These are phyloP conservation scores for Lecanicillium sp. DNA, from an alignment of 2,329 filamentous ascomycete genomes.

Conservation along the genomic window DNA sequence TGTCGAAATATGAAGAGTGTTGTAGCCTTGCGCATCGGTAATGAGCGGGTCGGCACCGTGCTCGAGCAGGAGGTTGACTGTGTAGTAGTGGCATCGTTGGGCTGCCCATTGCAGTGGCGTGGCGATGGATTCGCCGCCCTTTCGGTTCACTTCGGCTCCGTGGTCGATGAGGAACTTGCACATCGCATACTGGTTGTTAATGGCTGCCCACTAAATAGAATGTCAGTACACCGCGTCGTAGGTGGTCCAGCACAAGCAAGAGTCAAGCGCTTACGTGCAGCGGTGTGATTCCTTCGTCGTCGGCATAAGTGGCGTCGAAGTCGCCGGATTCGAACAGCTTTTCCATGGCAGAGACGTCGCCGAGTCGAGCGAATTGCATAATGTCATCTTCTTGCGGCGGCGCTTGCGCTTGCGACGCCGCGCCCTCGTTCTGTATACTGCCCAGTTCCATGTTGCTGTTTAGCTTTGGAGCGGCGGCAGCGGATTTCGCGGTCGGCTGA, in stretches of 20 bases:
- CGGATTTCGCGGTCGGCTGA: conserved; percentile 48
- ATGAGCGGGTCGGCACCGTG: conserved; percentile 88
- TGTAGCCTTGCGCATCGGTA: conserved; percentile 93
- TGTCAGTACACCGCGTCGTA: conserved; percentile 10
- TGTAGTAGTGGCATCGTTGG: conserved; percentile 93
- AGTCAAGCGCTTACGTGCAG: conserved; percentile 68
- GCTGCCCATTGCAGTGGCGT: conserved; percentile 96
- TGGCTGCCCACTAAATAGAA: conserved; percentile 77
- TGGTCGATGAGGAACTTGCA: conserved; percentile 85
- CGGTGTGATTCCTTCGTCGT: conserved; percentile 91
- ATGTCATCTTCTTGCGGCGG: conserved; percentile 61
- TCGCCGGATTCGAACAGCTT: conserved; percentile 80
- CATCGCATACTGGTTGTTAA: conserved; percentile 97
- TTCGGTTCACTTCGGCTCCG: conserved; percentile 87
- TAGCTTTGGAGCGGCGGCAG: conserved; percentile 45
- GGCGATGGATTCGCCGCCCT: conserved; percentile 89
- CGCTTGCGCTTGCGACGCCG: conserved; percentile 13
- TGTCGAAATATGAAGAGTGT: conserved; percentile 92
- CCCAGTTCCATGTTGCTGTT: conserved; percentile 52
- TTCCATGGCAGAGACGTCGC: conserved; percentile 80
- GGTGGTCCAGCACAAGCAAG: not conserved
- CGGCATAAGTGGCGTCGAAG: conserved; percentile 73
- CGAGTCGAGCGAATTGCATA: conserved; percentile 88
- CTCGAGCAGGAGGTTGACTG: conserved; percentile 84
- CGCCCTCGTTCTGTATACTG: conserved; percentile 33